Base-by-base conservation (phyloP, 1,284 basidiomycete genomes). In the Malassezia japonica region DNA sequence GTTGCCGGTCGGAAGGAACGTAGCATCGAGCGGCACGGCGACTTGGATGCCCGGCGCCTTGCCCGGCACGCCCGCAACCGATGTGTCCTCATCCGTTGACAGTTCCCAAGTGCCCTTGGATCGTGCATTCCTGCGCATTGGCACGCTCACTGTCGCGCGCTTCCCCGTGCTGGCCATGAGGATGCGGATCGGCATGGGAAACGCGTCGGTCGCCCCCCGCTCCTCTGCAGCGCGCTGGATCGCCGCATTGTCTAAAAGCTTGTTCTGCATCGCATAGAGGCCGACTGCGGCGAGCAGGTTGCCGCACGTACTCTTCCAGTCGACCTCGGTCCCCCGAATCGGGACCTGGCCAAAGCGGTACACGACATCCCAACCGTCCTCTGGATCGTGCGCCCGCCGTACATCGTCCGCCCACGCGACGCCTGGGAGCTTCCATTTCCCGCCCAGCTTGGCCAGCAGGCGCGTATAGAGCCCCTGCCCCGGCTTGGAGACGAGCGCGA, bases 401-500 rank as follows among this genome's bases (percentile, higher is more conserved):
- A 50, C 46, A 20, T 64, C 56, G 35, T 70, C 67, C 3, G 53
- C 59, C 42, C 56, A 62, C 1, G 55, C 38, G 6, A 63, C 44
- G 6, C 56, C 64, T 4, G 67, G 62, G 10, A 62, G 40, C 3
- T 38, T 38, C 47, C 46, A 46, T 9, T 37, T 46, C 4, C 25
- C 5, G 1, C 54, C 50, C 3, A 47, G 16, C 31, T n/a, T 27
- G 12, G 23, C 28, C 18, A 54, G 16, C 5, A 23, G 6, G 10
- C 15, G 7, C 4, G 34, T 29, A 16, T 45, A 29, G 16, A 40
- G 41, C 2, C 37, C 27, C 0, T 49, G 8, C 13, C 55, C 46
- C 1, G 65, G 64, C 7, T 59, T 44, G 4, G 61, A 61, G 12
- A 88, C 80, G 27, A 88, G 78, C 57, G 81, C 82, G n/a, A 85